Base-by-base conservation (phyloP, 1,139 yeast genomes). In the Saccharomyces hybrid region DNA sequence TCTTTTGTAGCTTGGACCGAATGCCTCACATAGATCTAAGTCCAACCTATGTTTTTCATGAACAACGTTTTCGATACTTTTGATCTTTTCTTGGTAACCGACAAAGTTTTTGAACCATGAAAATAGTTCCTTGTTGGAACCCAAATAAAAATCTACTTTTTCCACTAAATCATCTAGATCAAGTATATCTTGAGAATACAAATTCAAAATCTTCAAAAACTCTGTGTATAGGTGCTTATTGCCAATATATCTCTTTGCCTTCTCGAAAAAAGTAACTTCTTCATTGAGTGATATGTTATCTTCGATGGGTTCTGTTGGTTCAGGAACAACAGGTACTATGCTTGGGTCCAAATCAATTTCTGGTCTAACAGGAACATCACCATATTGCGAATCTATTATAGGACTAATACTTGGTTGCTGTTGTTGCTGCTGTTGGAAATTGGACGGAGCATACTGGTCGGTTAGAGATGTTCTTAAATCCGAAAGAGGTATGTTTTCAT, bases 21-120 rank as follows among this genome's bases (percentile, higher is more conserved):
- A 85, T 3, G 91, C 88, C 67, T 74, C 76, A 73, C 98, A 93
- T 62, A 88, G 76, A 31, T 93, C 83, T 56, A 93, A 78, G 65
- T 93, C 98, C 58, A 95, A 76, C 63, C 87, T 90, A 67, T 90
- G 97, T 71, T 91, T 90, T 69, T 88, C 89, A 76, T 84, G 88
- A 13, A 88, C 83, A 61, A 91, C 85, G 67, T 89, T 88, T 69
- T 93, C 98, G 62, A 93, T 90, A 64, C 82, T 84, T 59, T 81
- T 80, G 14, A 93, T 89, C 55, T 77, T 78, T 48, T 83, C 88
- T 60, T 88, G 91, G 68, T 81, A 93, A 9, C 95, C 96, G 57
- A 93, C 96, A 74, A 93, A 91, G 64, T 80, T 77, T 69, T 89
- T 91, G 75, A 93, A 93, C 97, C 98, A 91, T 55, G 81, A 83